Percentiles rank a stretch among this genome's conserved stretches.
Conservation (phyloP, 208 protist species). For the Trypanosomatidae sp. region DNA sequence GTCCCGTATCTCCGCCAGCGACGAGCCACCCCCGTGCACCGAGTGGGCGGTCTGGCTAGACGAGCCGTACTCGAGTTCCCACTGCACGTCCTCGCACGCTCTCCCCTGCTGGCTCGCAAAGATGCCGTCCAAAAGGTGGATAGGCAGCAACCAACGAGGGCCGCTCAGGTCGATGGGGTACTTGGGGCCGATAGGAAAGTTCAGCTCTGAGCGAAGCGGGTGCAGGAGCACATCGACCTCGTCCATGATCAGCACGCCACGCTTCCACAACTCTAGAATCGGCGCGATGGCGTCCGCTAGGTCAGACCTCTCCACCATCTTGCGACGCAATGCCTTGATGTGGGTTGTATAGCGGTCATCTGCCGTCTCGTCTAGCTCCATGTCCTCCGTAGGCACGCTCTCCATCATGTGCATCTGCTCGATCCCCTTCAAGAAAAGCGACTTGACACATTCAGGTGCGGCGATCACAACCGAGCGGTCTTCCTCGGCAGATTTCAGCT, state of each 20-base stretch:
- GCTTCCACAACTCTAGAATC: slow-evolving; percentile 85
- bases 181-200: slow-evolving; percentile 95
- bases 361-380: slow-evolving; percentile 32
- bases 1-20: neutral
- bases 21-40: neutral
- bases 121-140: slow-evolving; percentile 93
- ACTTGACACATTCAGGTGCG: slow-evolving; percentile 93
- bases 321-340: slow-evolving; percentile 36
- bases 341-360: slow-evolving; percentile 48
- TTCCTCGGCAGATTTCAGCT: slow-evolving; percentile 64
- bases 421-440: slow-evolving; percentile 92
- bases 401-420: slow-evolving; percentile 92
- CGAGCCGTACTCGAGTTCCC: slow-evolving; percentile 26
- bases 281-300: slow-evolving; percentile 74
- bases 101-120: slow-evolving; percentile 70
- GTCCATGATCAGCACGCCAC: slow-evolving; percentile 93
- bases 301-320: slow-evolving; percentile 42
- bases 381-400: slow-evolving; percentile 35
- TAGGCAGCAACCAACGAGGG: slow-evolving; percentile 92
- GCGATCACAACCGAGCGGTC: slow-evolving; percentile 81
- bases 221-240: slow-evolving; percentile 96
- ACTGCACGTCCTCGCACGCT: slow-evolving; percentile 33
- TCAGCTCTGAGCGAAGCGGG: slow-evolving; percentile 95
- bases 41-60: neutral
- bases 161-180: slow-evolving; percentile 90